Base-by-base conservation (phyloP, 345 rosid genomes). In the Melaleuca alternifolia region DNA sequence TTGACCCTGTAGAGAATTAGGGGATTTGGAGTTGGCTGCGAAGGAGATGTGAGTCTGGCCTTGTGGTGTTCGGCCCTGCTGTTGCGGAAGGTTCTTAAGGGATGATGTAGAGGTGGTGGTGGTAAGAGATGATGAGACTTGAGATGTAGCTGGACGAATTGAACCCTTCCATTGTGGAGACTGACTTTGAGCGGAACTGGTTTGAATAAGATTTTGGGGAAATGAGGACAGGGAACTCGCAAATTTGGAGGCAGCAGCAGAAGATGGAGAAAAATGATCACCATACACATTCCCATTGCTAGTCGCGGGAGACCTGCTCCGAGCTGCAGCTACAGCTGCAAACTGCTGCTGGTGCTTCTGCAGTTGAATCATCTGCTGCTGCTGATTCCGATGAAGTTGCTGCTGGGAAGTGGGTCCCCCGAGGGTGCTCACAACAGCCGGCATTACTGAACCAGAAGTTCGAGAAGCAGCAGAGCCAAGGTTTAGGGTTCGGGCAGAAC, bases 101-200 rank as follows among this genome's bases (percentile, higher is more conserved):
- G 97, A 88, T 21, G 97, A 88, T 6, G 94, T 84, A 18, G 95
- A 85, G 37, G 98, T 90, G 26, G 93, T 77, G 37, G 93, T 83
- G 48, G 97, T 88, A 20, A 85, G 76, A 46, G 95, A 88, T 37
- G 97, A 91, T 81, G 95, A 91, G 79, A 89, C 92, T 88, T 91
- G 98, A 83, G 96, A 87, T 20, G 92, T 85, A 28, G 92, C 83
- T 23, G 95, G 87, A 89, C 96, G 93, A 30, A 85, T 89, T 76
- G 98, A 91, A 92, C 90, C 94, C 90, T 95, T 97, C 99, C 99
- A 96, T 86, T 93, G 99, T 77, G 95, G 88, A 84, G 99, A 91
- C 77, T 95, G 99, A 77, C 85, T 91, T 44, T 94, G 95, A 88
- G 90, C 90, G 75, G 90, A 89, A 87, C 92, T 88, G 59, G 93